Evolutionary conservation across 805 yeast genomes (phyloP), one percentile per base, ranked within the genome.

Genomic region (Wickerhamiella australiensis): DNA sequence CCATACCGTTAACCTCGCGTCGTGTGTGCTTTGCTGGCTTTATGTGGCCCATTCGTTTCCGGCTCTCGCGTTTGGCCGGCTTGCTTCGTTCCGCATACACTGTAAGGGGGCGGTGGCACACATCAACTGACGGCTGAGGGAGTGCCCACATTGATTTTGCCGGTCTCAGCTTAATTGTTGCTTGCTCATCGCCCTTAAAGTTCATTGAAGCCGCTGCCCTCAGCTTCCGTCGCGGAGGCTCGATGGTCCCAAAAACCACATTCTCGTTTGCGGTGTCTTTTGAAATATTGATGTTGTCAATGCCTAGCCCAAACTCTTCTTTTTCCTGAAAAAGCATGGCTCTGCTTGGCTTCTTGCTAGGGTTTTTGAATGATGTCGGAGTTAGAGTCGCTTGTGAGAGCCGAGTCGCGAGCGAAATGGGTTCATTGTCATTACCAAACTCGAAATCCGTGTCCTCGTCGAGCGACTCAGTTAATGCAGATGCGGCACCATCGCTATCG

Each of bases 1-100:
- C 57, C 62, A 59, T 59, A n/a, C 62, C 62, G 26, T 57, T 53
- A 25, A 50, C 52, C 31, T 54, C 57, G 35, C 53, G 40, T 8
- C 17, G 25, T 12, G 9, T 43, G 38, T 5, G 37, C 40, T 23
- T 25, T 5, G 18, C 35, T 38, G 12, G 47, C 26, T 21, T 55
- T 44, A 27, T 35, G 21, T 20, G 38, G n/a, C 23, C 47, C n/a
- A 43, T 41, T 11, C 15, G 23, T 20, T 45, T 31, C 6, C 25
- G 6, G 11, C 37, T 29, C 13, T 45, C 15, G 9, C 18, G 22
- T 2, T 29, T 29, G 27, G 22, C 13, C 17, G 49, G 42, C 31
- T 18, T 35, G 3, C n/a, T 40, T 3, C 58, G 58, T 41, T 59
- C 62, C 3, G 53, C 51, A 40, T 59, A 59, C 13, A 55, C 54